Evolutionary conservation across 805 yeast genomes (phyloP).

Genomic region (Saccharomycopsis schoenii): DNA sequence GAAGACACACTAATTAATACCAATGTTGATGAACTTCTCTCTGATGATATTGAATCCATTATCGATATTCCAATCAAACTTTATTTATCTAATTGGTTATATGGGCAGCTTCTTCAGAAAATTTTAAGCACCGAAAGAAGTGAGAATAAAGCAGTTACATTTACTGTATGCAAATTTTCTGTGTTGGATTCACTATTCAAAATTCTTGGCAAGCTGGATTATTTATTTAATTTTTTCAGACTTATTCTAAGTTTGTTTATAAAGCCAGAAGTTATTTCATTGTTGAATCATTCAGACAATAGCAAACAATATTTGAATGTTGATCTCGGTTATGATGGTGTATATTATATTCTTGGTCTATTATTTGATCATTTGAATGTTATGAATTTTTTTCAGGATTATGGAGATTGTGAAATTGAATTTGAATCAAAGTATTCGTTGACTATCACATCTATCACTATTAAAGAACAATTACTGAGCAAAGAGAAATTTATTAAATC

Average conservation of each 20-base stretch:
- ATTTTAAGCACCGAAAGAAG: not conserved
- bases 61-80: not conserved
- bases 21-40: not conserved
- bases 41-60: not conserved
- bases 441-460: slow-evolving; percentile 4
- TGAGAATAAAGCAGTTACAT: not conserved
- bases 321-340: slow-evolving; percentile 10
- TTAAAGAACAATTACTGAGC: not conserved
- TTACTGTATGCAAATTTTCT: slow-evolving; percentile 2
- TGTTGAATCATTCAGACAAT: not conserved
- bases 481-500: slow-evolving; percentile 2
- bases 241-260: slow-evolving; percentile 4
- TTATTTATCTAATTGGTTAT: slow-evolving; percentile 10
- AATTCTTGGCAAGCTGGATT: slow-evolving; percentile 7
- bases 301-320: not conserved
- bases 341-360: slow-evolving; percentile 8
- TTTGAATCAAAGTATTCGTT: slow-evolving; percentile 13
- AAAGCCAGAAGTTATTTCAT: not conserved
- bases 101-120: not conserved
- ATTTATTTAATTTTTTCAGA: slow-evolving; percentile 10
- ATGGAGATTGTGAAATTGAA: slow-evolving; percentile 7
- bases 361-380: slow-evolving; percentile 5
- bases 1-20: not conserved
- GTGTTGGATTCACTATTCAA: slow-evolving; percentile 2
- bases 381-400: slow-evolving; percentile 10